Base-by-base conservation (phyloP, 495 filamentous ascomycete genomes). In the Cercophora scortea region DNA sequence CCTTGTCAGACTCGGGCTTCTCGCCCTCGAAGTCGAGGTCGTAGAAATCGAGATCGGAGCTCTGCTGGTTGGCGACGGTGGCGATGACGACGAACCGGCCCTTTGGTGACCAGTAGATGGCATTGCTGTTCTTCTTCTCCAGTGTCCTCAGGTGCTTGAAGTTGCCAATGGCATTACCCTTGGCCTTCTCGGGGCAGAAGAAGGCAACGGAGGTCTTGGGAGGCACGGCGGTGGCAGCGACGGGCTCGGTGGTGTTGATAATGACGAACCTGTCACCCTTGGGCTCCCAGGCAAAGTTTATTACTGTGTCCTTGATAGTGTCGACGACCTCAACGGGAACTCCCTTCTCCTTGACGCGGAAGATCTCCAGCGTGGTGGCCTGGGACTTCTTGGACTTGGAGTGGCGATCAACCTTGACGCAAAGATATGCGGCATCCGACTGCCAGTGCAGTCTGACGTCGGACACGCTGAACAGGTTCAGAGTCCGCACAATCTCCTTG, bases 201-300 rank as follows among this genome's bases (percentile, higher is more conserved):
- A 98, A 98, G 16, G 88, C 82, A 13, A 97, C 91, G 1, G 88
- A 78, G 8, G 92, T 96, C 76, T 96, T 96, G 55, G 93, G 92
- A n/a, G 88, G 81, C 17, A 79, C 78, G n/a, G 86, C 87, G 3
- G 88, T 83, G 32, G 86, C 82, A 33, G 81, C 79, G 33, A 87
- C 72, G 10, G 87, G 81, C 69, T 98, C 93, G 12, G 88, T 86
- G 5, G 86, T 89, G n/a, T 89, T 96, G 71, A 98, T 98, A 63
- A 95, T 81, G 52, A 96, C 92, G 70, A 98, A 98, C 43, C 93
- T 83, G 61, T 94, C 90, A 51, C 93, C 93, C 71, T 95, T 93
- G 39, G 93, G 93, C 63, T 98, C 93, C 93, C 93, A 98, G 7
- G 93, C 88, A 60, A 98, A 98, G 76, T 98, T 98, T 69, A 96